Conservation (phyloP, 768 basidiomycete species). For the Leccinum variicolor region DNA sequence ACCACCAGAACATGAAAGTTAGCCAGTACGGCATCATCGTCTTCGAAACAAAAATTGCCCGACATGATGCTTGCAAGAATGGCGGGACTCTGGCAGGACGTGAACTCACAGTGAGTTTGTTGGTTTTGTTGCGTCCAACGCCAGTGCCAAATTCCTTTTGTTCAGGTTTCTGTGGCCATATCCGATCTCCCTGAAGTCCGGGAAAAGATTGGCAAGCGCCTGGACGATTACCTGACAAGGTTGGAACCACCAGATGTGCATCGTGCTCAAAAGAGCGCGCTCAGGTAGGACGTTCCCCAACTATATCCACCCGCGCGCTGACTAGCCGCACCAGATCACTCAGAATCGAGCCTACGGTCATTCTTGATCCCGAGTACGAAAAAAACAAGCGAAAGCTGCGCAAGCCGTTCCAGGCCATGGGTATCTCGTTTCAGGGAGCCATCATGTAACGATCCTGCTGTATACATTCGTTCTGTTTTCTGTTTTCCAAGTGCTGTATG, state of each 20-base stretch:
- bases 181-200: conserved; percentile 33
- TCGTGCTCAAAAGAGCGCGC: conserved; percentile 23
- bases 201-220: conserved; percentile 27
- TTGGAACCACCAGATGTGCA: conserved; percentile 12
- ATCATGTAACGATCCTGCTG: conserved; percentile 17
- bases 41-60: conserved; percentile 38
- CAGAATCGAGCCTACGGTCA: conserved; percentile 23
- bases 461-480: background rate
- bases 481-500: background rate
- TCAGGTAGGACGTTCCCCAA: conserved; percentile 13
- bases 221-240: conserved; percentile 22
- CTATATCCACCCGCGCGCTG: background rate
- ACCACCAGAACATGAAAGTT: conserved; percentile 37
- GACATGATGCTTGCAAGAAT: conserved; percentile 39
- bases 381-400: background rate
- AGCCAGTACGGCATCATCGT: conserved; percentile 51
- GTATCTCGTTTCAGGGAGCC: conserved; percentile 12
- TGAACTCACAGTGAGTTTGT: conserved; percentile 39
- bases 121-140: background rate
- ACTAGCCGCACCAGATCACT: conserved; percentile 20
- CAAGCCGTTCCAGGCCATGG: conserved; percentile 10
- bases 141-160: background rate
- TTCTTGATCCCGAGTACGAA: conserved; percentile 17
- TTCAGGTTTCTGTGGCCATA: conserved; percentile 26
- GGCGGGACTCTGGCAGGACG: conserved; percentile 39